phyloP scores from a whole-genome alignment of 2,329 filamentous ascomycete genomes.

The Ophiostoma himal-ulmi region DNA sequence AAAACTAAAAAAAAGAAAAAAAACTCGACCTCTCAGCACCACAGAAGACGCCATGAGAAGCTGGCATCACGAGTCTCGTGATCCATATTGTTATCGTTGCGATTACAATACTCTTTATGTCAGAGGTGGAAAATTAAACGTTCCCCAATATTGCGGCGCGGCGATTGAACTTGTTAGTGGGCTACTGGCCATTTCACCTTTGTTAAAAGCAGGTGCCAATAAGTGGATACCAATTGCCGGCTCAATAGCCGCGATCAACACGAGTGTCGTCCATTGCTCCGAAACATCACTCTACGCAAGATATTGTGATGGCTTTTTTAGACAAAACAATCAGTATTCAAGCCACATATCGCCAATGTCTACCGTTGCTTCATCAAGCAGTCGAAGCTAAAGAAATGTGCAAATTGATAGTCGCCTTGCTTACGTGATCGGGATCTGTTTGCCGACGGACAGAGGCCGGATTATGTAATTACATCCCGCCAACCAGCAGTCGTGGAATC shows the following conservation, averaged over 20 bases:
- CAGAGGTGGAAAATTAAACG: constrained; percentile 22
- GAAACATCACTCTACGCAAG: background rate
- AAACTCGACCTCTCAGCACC: background rate
- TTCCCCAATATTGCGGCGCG: background rate
- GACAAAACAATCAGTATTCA: no score
- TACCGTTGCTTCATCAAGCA: background rate
- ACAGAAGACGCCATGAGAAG: background rate
- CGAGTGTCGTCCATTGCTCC: background rate
- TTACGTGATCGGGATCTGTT: background rate
- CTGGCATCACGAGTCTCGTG: background rate
- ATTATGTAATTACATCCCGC: background rate
- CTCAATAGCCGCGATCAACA: background rate
- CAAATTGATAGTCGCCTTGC: background rate
- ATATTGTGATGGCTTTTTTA: no score
- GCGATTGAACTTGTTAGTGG: background rate
- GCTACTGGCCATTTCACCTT: background rate
- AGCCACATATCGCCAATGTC: background rate
- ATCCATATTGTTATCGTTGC: constrained; percentile 6
- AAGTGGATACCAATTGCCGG: background rate
- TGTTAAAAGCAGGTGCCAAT: background rate
- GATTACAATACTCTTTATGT: constrained; percentile 13
- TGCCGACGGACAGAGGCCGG: background rate
- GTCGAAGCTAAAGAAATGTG: background rate
- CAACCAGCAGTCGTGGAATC: background rate
- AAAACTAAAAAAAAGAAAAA: no score